Base-by-base conservation (phyloP, 116 monocot species). In the Dioscorea cayenensis region DNA sequence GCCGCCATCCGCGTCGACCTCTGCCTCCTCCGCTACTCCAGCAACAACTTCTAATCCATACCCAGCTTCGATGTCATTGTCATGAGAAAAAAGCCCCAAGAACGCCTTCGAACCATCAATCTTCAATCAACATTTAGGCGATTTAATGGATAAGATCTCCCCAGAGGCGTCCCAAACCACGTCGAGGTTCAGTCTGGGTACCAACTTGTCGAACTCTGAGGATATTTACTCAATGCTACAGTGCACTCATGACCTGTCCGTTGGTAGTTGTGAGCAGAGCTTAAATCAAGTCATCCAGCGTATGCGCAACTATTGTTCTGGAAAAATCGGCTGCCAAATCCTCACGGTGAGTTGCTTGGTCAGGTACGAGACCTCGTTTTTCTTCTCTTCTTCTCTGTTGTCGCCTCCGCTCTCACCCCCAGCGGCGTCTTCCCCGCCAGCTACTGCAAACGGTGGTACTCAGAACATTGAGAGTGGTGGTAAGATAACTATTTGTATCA, bases 241-340 rank as follows among this genome's bases (percentile, higher is more conserved):
- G 78, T 83, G 83, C 67, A 75, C 71, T 10, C 66, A 71, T 3
- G 83, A 83, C 48, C 23, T 78, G 21, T 51, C 78, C 3, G 4
- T 14, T 5, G 52, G 28, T 9, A 0, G 6, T 4, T 83, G 83
- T 51, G 13, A 49, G 16, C 9, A 4, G n/a, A 78, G 83, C 68
- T 55, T 83, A n/a, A n/a, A n/a, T n/a, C n/a, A n/a, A n/a, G n/a
- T n/a, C n/a, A n/a, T n/a, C n/a, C n/a, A n/a, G n/a, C n/a, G n/a
- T n/a, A n/a, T n/a, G n/a, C n/a, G n/a, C n/a, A n/a, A n/a, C 28
- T 60, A 21, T 18, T 16, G 16, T 8, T 63, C 35, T 43, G 72
- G 51, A n/a, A 5, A 14, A 27, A 79, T 76, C 14, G 84, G 69
- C 4, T 43, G 43, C 43, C 43, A 70, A 66, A 28, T 70, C 70